A percentile compares a stretch with the other conserved stretches of the same genome.
These are phyloP conservation scores for Aspergillus sp. DNA, from an alignment of 2,329 filamentous ascomycete species.

Conservation along the genomic window DNA sequence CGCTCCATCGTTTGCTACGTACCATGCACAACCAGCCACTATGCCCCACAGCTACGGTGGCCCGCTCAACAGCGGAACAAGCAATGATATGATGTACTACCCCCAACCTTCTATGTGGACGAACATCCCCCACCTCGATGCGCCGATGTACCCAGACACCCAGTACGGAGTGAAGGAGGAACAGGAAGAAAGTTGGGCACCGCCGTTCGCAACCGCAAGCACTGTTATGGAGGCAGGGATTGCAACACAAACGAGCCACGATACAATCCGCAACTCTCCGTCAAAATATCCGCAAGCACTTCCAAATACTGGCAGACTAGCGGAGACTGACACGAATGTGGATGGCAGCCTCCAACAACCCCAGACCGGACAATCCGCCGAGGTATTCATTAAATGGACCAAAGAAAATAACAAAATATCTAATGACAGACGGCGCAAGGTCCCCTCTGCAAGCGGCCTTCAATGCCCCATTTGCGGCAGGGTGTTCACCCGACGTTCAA, in stretches of 20 bases:
- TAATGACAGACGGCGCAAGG: constrained; percentile 14
- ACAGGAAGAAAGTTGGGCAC: constrained; percentile 16
- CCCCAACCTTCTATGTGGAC: constrained; percentile 24
- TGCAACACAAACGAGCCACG: constrained; percentile 7
- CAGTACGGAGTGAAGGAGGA: constrained; percentile 11
- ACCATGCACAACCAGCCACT: constrained; percentile 20
- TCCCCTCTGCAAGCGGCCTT: constrained; percentile 57
- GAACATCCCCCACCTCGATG: constrained; percentile 22
- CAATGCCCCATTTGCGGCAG: constrained; percentile 74
- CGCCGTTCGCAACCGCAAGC: constrained; percentile 6
- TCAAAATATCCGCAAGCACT: background rate
- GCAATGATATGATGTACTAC: constrained; percentile 11
- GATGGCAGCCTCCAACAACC: background rate
- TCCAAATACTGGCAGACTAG: background rate
- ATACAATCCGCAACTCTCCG: background rate
- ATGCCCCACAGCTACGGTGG: constrained; percentile 25
- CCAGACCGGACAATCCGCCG: background rate
- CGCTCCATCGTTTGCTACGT: constrained; percentile 20
- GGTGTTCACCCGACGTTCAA: constrained; percentile 79
- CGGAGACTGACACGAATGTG: constrained; percentile 1
- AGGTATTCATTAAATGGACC: constrained; percentile 11
- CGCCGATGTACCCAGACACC: constrained; percentile 15
- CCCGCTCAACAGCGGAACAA: constrained; percentile 13
- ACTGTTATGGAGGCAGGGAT: background rate
- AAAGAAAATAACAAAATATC: constrained; percentile 2